Evolutionary conservation across 257 asterid genomes (phyloP), one percentile per base, ranked within the genome.

Genomic region (Solanum lycopersicoides): DNA sequence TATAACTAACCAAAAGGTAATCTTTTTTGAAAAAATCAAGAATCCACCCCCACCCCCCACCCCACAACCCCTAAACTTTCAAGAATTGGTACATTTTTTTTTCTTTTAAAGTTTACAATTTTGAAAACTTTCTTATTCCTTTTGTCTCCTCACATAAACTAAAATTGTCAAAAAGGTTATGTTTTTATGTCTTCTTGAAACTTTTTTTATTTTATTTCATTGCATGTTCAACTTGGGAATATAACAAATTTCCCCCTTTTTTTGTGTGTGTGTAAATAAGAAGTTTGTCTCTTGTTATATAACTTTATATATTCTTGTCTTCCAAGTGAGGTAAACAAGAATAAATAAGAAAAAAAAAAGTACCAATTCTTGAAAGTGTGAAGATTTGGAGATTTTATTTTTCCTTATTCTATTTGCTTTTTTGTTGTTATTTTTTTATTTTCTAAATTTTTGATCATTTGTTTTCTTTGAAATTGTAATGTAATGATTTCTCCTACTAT

Each of bases 341-440:
- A 37, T 2, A 32, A 65, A 63, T 63, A 25, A 28, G 39, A 68
- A 66, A 4, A 21, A 18, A 18, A 69, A 92, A 91, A 93, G 91
- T 73, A 91, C 93, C 91, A 91, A 87, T 91, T 82, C 69, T 95
- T 89, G 88, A 90, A 91, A 93, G 93, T 93, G 92, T 93, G 94
- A 89, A 71, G 82, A 86, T 85, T 88, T 89, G 92, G 90, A 87
- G 90, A 85, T 89, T 83, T 87, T 65, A 1, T 56, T 20, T 20
- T 4, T 69, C 83, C 85, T 73, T 88, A 79, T 65, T n/a, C 68
- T 82, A 65, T 68, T 79, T 72, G 68, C 77, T 73, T 42, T n/a
- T 18, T 45, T 86, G 59, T 30, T 86, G 4, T 75, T 68, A 15
- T 2, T 53, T 53, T 53, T 50, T 15, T 15, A 2, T 82, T n/a